phyloP scores from a whole-genome alignment of 2,329 filamentous ascomycete species.

The Stemphylium beticola region DNA sequence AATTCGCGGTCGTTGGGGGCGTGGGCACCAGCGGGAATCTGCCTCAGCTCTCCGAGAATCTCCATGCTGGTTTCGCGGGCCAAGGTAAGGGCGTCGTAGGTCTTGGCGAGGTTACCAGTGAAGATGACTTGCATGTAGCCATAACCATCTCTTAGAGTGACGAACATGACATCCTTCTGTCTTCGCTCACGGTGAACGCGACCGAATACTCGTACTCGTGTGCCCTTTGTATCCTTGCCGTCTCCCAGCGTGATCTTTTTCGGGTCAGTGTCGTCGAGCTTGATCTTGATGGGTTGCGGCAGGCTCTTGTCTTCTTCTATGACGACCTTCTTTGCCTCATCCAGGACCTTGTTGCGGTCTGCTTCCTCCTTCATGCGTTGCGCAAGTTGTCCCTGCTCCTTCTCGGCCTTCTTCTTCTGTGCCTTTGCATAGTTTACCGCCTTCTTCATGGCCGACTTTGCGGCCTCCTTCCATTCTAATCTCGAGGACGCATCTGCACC shows the following conservation, averaged over 20 bases:
- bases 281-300: slow-evolving; percentile 76
- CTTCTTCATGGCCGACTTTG: slow-evolving; percentile 87
- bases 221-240: slow-evolving; percentile 64
- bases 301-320: slow-evolving; percentile 73
- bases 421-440: slow-evolving; percentile 74
- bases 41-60: slow-evolving; percentile 81
- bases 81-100: slow-evolving; percentile 87
- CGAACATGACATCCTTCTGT: slow-evolving; percentile 85
- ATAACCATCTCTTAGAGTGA: slow-evolving; percentile 85
- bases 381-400: slow-evolving; percentile 74
- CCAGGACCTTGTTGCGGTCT: slow-evolving; percentile 72
- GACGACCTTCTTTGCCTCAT: slow-evolving; percentile 81
- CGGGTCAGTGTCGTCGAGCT: slow-evolving; percentile 71
- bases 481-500: slow-evolving; percentile 66
- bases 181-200: slow-evolving; percentile 80
- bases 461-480: slow-evolving; percentile 78
- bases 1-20: slow-evolving; percentile 87
- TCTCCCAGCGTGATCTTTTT: slow-evolving; percentile 62
- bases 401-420: slow-evolving; percentile 83
- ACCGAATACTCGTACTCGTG: slow-evolving; percentile 79
- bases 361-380: slow-evolving; percentile 75
- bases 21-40: slow-evolving; percentile 76
- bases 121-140: slow-evolving; percentile 86
- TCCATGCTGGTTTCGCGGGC: slow-evolving; percentile 87
- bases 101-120: slow-evolving; percentile 81